These are phyloP conservation scores for Ramalina peruviana DNA, from an alignment of 495 filamentous ascomycete species.

Conservation along the genomic window DNA sequence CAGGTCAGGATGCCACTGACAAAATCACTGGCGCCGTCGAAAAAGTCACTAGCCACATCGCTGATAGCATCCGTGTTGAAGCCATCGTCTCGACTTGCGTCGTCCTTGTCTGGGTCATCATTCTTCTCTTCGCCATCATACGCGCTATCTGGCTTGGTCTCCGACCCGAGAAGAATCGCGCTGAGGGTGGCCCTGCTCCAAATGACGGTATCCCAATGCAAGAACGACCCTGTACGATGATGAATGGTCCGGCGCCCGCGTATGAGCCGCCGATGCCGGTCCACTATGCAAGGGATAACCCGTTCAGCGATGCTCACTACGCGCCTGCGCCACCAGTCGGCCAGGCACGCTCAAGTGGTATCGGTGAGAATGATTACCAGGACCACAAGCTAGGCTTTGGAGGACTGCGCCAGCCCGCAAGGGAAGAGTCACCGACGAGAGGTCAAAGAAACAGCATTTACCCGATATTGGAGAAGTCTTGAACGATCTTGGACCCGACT, in stretches of 20 bases:
- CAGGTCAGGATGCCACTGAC: slow-evolving; percentile 53
- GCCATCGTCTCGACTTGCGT: slow-evolving; percentile 61
- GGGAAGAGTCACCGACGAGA: neutral
- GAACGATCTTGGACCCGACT: neutral
- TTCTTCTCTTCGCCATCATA: slow-evolving; percentile 57
- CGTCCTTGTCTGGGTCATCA: slow-evolving; percentile 58
- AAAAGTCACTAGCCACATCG: slow-evolving; percentile 48
- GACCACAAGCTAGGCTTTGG: slow-evolving; percentile 36
- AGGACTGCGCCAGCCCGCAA: slow-evolving; percentile 22
- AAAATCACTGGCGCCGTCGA: slow-evolving; percentile 65
- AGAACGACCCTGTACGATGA: slow-evolving; percentile 1
- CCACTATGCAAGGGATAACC: neutral
- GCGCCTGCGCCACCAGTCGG: neutral
- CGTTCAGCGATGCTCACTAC: neutral
- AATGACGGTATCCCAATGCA: slow-evolving; percentile 16
- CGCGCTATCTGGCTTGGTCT: slow-evolving; percentile 43
- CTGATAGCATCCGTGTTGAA: slow-evolving; percentile 52
- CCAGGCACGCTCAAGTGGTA: neutral
- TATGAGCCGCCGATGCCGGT: slow-evolving; percentile 15
- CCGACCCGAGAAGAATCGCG: slow-evolving; percentile 28
- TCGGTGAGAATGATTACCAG: slow-evolving; percentile 14
- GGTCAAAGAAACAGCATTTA: slow-evolving; percentile 5
- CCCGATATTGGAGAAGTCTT: slow-evolving; percentile 7
- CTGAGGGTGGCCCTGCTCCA: slow-evolving; percentile 32
- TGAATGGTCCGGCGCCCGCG: slow-evolving; percentile 12